Evolutionary conservation across 192 early-diverging fungal genomes (phyloP).

Genomic region (Backusella circina): DNA sequence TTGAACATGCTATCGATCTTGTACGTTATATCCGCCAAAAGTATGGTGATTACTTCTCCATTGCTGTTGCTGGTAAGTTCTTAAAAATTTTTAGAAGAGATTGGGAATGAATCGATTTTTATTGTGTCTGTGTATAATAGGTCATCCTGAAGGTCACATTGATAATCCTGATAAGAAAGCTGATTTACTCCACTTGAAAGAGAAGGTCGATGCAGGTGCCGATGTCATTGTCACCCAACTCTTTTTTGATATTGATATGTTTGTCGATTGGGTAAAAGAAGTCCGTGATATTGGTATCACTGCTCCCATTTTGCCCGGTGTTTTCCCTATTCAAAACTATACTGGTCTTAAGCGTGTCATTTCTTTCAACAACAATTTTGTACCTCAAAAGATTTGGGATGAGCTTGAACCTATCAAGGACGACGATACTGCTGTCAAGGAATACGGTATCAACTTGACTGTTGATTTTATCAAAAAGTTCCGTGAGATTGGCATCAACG

Average conservation of each 20-base stretch:
- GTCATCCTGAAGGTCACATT: conserved; percentile 91
- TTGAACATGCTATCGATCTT: conserved; percentile 84
- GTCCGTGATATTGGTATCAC: conserved; percentile 75
- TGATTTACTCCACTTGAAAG: conserved; percentile 80
- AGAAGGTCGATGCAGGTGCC: conserved; percentile 89
- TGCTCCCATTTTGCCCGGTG: conserved; percentile 88
- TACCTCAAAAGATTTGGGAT: conserved; percentile 83
- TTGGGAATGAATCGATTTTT: neutral
- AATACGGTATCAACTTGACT: conserved; percentile 87
- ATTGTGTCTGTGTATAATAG: neutral
- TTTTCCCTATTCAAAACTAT: conserved; percentile 97
- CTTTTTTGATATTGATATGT: conserved; percentile 91
- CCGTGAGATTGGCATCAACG: conserved; percentile 57
- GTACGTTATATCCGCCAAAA: conserved; percentile 86
- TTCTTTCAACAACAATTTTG: conserved; percentile 77
- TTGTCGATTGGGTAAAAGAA: conserved; percentile 73
- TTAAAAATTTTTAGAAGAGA: neutral
- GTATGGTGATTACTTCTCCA: conserved; percentile 94
- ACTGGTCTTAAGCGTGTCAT: conserved; percentile 92
- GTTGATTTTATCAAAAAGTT: conserved; percentile 56
- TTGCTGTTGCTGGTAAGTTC: conserved; percentile 81
- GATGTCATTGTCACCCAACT: conserved; percentile 94
- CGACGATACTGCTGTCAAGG: conserved; percentile 95
- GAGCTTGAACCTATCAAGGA: conserved; percentile 97
- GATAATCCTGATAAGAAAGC: conserved; percentile 70